A percentile compares a stretch with the other conserved stretches of the same genome.
These are phyloP conservation scores for Saururus chinensis DNA, from an alignment of 164 flowering plant species.

Conservation along the genomic window DNA sequence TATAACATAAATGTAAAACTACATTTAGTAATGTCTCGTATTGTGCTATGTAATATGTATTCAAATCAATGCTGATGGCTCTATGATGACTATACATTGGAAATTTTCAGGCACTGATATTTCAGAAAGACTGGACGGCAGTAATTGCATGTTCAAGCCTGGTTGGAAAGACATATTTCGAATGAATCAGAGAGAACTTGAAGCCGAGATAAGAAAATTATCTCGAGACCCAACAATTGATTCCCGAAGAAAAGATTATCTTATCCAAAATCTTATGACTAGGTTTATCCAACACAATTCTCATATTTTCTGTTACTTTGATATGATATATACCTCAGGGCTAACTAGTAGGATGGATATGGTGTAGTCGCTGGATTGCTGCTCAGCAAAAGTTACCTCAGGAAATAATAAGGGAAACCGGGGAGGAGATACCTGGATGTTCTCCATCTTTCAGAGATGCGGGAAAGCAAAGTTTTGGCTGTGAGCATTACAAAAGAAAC, in stretches of 20 bases:
- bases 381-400: conserved; percentile 79
- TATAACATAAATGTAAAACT: no score
- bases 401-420: conserved; percentile 31
- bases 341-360: conserved; percentile 3
- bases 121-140: conserved; percentile 45
- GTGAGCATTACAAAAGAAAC: conserved; percentile 93
- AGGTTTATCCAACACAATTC: conserved; percentile 33
- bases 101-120: conserved; percentile 9
- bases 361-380: conserved; percentile 84
- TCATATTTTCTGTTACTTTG: background rate
- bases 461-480: conserved; percentile 64
- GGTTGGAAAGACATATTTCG: conserved; percentile 95
- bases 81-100: no score
- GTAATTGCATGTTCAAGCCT: conserved; percentile 72
- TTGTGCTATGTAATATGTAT: no score
- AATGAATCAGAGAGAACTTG: conserved; percentile 92
- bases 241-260: conserved; percentile 89
- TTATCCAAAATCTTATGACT: conserved; percentile 87
- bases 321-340: no score
- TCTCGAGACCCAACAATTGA: conserved; percentile 73
- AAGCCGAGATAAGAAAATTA: conserved; percentile 81
- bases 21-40: no score
- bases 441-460: conserved; percentile 71
- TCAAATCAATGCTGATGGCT: no score
- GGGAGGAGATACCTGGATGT: conserved; percentile 41